A percentile compares a stretch with the other conserved stretches of the same genome.
These are phyloP conservation scores for Phytopythium cucurbitacearum DNA, from an alignment of 352 stramenopile genomes.

Conservation along the genomic window DNA sequence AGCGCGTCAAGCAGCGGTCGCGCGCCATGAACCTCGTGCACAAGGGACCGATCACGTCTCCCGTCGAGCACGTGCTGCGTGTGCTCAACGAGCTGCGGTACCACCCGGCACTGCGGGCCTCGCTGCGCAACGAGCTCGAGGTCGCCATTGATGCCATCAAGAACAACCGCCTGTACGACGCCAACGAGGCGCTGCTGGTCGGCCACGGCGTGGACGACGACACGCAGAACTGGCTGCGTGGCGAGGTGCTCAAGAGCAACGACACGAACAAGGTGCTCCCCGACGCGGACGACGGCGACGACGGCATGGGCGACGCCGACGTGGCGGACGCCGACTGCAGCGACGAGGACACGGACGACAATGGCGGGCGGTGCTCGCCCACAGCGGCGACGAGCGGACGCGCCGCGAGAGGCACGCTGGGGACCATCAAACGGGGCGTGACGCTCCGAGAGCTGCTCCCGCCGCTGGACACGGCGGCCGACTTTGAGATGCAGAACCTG, in stretches of 20 bases:
- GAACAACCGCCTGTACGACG: conserved; percentile 82
- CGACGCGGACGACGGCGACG: conserved; percentile 29
- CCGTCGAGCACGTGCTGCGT: conserved; percentile 73
- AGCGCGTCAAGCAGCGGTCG: conserved; percentile 79
- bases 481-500: conserved; percentile 71
- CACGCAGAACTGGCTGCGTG: conserved; percentile 82
- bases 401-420: conserved; percentile 5
- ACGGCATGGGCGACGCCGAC: neutral
- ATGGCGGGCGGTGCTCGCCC: neutral
- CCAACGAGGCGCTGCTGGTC: conserved; percentile 61
- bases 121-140: conserved; percentile 57
- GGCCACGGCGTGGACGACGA: conserved; percentile 72
- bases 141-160: conserved; percentile 86
- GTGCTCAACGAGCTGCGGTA: conserved; percentile 74
- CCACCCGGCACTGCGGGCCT: conserved; percentile 57
- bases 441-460: conserved; percentile 70
- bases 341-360: conserved; percentile 2
- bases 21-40: conserved; percentile 72
- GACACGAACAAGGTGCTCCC: conserved; percentile 64
- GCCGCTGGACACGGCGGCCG: conserved; percentile 44
- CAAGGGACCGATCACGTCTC: conserved; percentile 65
- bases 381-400: conserved; percentile 11
- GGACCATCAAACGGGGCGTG: conserved; percentile 22
- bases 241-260: conserved; percentile 67
- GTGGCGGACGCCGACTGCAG: conserved; percentile 3